Conservation (phyloP, 108 stramenopile genomes). For the Pseudonitzschia delicatissima region DNA sequence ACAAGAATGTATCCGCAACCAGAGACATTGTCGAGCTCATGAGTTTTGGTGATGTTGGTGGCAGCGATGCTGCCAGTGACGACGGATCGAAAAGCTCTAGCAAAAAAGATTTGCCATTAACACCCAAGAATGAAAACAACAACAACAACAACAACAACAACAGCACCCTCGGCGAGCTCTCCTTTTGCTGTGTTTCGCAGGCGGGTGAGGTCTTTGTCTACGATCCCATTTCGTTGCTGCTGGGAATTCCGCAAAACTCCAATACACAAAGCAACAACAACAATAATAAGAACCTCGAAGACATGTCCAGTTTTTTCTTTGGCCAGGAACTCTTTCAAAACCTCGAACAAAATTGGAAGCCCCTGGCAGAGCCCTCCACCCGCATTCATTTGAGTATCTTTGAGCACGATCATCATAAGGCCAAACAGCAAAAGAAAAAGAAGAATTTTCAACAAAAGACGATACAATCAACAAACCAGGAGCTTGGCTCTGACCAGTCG, state of each 20-base stretch:
- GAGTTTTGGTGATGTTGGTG: neutral
- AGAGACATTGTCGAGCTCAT: neutral
- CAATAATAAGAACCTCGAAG: neutral
- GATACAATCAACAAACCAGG: neutral
- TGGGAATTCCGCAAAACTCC: neutral
- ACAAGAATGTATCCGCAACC: neutral
- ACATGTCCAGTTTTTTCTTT: conserved; percentile 1
- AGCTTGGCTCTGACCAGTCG: neutral
- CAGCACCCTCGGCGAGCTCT: neutral
- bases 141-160: neutral
- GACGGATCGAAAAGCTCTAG: neutral
- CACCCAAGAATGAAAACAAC: neutral
- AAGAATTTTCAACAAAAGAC: conserved; percentile 1
- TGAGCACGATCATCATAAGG: conserved; percentile 6
- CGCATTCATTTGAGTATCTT: conserved; percentile 15
- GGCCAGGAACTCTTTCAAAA: conserved; percentile 2
- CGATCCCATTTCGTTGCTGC: neutral
- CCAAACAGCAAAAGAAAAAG: neutral
- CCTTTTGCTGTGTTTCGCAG: neutral
- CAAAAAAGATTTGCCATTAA: too few relatives aligned
- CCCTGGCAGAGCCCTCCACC: conserved; percentile 17
- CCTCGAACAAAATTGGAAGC: neutral
- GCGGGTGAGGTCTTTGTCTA: conserved; percentile 9
- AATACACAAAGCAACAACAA: neutral
- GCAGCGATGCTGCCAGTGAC: neutral